Percentiles rank a stretch among this genome's conserved stretches.
Evolutionary conservation across 768 basidiomycete species (phyloP).

Genomic region (Leccinum ochraceum): DNA sequence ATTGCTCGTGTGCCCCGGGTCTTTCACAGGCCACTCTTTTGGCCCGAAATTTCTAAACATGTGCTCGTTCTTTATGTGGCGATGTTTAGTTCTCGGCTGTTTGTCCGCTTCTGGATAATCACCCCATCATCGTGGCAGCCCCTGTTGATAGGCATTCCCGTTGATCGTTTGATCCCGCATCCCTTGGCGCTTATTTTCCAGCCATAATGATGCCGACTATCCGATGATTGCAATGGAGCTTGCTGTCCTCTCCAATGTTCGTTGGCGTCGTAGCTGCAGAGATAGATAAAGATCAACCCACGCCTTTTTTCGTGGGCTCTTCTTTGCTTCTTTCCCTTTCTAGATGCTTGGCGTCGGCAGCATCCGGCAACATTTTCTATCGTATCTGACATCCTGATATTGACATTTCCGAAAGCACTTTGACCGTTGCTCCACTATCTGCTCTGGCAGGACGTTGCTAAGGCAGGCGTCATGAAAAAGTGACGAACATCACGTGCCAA

Average conservation of each 20-base stretch:
- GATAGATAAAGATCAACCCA: constrained; percentile 4
- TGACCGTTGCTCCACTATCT: constrained; percentile 99
- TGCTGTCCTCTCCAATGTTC: neutral
- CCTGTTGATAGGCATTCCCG: neutral
- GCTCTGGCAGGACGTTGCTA: constrained; percentile 95
- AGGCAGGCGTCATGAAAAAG: no score
- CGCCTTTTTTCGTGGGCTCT: neutral
- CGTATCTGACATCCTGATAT: constrained; percentile 11
- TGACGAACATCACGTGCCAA: no score
- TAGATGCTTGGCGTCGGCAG: neutral
- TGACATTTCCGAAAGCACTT: constrained; percentile 55
- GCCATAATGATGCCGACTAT: neutral
- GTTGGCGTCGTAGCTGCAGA: neutral
- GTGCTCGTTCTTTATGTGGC: neutral
- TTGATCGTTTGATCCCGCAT: constrained; percentile 12
- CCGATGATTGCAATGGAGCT: neutral
- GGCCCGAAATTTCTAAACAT: constrained; percentile 17
- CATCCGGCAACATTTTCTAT: neutral
- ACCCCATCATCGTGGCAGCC: neutral
- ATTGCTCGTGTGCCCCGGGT: neutral
- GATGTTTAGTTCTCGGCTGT: neutral
- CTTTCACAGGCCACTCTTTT: neutral
- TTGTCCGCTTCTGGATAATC: constrained; percentile 7
- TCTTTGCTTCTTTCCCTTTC: constrained; percentile 2
- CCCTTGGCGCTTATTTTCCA: neutral